Evolutionary conservation across 768 basidiomycete genomes (phyloP), one percentile per base, ranked within the genome.

Genomic region (Terana coerulea): DNA sequence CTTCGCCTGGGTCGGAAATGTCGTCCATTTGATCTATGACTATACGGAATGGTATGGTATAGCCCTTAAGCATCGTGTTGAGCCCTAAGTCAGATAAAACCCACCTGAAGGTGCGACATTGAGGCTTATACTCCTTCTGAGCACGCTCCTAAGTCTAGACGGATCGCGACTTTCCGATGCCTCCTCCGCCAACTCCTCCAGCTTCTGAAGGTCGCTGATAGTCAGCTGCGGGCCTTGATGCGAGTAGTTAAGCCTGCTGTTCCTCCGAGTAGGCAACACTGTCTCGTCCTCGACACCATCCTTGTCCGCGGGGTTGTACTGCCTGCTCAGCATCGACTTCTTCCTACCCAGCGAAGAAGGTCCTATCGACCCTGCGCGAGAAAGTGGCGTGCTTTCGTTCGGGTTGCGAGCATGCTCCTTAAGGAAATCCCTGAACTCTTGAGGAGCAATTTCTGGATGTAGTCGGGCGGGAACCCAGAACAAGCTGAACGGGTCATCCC

Each of bases 401-500:
- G 79, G 68, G 22, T 53, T 52, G 54, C 85, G 80, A 10, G 93
- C 80, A 71, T 98, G 97, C 61, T 95, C 91, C 67, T 94, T 90
- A 59, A 99, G 81, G 66, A 99, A 98, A 10, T 85, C 88, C 46
- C 91, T 82, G 69, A 99, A 99, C 68, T 98, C 94, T 41, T 84
- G 88, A 21, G 97, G 97, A 0, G 95, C 95, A 63, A 99, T 90
- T 74, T 99, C 97, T 26, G 97, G 97, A 66, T 98, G 97, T 30
- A 98, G 75, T 52, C 87, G 82, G 14, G 97, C 97, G 47, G 97
- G 97, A 25, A 99, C 93, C 97, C 97, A 99, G 77, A 98, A 98
- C 57, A 98, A 81, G 68, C 92, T 88, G 61, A 86, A 84, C 2
- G 90, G 86, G 71, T 95, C 91, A 60, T 90, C 84, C 33, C 77